A percentile compares a stretch with the other conserved stretches of the same genome.
Conservation (phyloP, 176 grass and related monocot species). For the Oryza meridionalis region DNA sequence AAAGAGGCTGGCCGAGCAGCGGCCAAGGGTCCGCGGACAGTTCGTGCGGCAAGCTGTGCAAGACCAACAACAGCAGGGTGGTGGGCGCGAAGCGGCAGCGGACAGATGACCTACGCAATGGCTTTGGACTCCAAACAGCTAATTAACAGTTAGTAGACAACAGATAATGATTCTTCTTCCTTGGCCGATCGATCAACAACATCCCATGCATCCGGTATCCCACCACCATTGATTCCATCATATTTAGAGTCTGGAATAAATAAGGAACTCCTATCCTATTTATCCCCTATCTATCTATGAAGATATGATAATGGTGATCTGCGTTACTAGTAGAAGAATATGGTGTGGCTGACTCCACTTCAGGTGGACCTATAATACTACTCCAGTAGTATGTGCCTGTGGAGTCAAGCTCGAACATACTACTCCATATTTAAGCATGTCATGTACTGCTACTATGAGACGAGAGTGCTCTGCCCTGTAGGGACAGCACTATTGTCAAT, state of each 20-base stretch:
- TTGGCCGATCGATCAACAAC: slow-evolving; percentile 17
- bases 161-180: slow-evolving; percentile 31
- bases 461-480: not conserved
- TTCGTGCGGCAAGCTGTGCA: slow-evolving; percentile 61
- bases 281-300: not conserved
- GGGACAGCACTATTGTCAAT: not conserved
- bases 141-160: slow-evolving; percentile 11
- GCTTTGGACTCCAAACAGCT: not conserved
- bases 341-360: not conserved
- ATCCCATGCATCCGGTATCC: too few relatives aligned
- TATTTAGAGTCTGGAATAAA: not conserved
- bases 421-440: too few relatives aligned
- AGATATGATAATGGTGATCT: too few relatives aligned
- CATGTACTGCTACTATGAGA: not conserved
- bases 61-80: not conserved
- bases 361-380: too few relatives aligned
- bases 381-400: not conserved
- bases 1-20: slow-evolving; percentile 78
- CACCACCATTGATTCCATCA: not conserved
- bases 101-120: slow-evolving; percentile 56
- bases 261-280: not conserved
- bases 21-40: slow-evolving; percentile 72
- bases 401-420: not conserved
- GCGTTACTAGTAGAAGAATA: too few relatives aligned
- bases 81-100: not conserved